These are phyloP conservation scores for Serendipita vermifera DNA, from an alignment of 768 basidiomycete species.

Conservation along the genomic window DNA sequence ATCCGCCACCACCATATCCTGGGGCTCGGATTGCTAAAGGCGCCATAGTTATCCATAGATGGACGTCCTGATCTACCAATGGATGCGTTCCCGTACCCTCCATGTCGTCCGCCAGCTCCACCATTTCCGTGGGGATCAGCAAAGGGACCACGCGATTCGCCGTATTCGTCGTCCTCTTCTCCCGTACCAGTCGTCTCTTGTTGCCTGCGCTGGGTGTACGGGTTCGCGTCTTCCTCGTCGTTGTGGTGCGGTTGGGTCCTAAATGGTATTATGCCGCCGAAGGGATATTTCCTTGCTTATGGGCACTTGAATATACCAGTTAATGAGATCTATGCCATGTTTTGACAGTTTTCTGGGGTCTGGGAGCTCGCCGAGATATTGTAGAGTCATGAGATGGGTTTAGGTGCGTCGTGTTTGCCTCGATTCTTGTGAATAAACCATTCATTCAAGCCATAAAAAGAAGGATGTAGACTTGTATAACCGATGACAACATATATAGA, in stretches of 20 bases:
- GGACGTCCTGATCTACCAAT: conserved; percentile 36
- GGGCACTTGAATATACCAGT: too few species aligned
- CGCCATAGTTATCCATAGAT: conserved; percentile 80
- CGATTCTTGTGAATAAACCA: too few species aligned
- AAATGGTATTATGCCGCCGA: too few species aligned
- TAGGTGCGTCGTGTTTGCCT: too few species aligned
- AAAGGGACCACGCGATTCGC: conserved; percentile 21
- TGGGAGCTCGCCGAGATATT: too few species aligned
- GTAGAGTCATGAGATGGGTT: too few species aligned
- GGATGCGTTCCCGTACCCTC: background rate
- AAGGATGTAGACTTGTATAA: too few species aligned
- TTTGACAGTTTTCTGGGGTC: too few species aligned
- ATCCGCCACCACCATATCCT: conserved; percentile 25
- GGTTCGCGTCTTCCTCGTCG: conserved; percentile 33
- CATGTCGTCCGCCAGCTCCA: conserved; percentile 17
- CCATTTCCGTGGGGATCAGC: conserved; percentile 21
- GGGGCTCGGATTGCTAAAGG: conserved; percentile 79
- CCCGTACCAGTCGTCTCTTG: background rate
- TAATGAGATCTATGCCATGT: too few species aligned
- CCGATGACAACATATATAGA: too few species aligned
- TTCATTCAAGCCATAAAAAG: too few species aligned
- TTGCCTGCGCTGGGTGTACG: background rate
- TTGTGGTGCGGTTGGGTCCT: conserved; percentile 27
- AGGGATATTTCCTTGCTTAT: too few species aligned
- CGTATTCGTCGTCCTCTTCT: background rate